Conservation (phyloP, 805 yeast species). For the Candida verbasci region DNA sequence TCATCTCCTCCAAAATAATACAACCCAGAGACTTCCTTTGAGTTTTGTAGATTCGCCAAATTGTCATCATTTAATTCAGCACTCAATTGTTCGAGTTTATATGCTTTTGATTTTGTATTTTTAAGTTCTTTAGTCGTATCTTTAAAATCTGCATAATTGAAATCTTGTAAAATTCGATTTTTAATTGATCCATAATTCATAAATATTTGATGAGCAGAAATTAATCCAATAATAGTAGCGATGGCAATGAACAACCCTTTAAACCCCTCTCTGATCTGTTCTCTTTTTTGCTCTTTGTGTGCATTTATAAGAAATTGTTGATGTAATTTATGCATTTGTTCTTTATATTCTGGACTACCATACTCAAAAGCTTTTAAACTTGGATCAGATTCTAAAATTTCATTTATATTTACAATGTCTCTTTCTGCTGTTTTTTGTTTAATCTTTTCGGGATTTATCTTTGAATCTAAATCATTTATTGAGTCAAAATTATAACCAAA, state of each 20-base stretch:
- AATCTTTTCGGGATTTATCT: constrained; percentile 11
- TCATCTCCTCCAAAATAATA: constrained; percentile 31
- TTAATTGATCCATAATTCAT: constrained; percentile 41
- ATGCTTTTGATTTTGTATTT: constrained; percentile 22
- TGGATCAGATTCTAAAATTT: constrained; percentile 28
- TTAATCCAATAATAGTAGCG: constrained; percentile 30
- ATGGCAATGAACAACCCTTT: constrained; percentile 44
- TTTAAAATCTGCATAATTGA: constrained; percentile 29
- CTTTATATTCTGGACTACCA: constrained; percentile 35
- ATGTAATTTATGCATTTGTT: constrained; percentile 23
- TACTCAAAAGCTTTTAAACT: constrained; percentile 21
- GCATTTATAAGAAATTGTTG: constrained; percentile 22
- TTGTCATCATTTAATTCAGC: constrained; percentile 19
- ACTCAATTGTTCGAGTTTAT: constrained; percentile 21
- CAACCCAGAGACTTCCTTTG: constrained; percentile 26
- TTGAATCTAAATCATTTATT: constrained; percentile 15
- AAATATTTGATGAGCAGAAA: constrained; percentile 38
- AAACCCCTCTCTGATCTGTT: constrained; percentile 40
- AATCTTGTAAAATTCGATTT: constrained; percentile 26
- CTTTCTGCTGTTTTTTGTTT: constrained; percentile 8
- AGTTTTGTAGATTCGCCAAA: constrained; percentile 16
- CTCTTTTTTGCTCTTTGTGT: constrained; percentile 22
- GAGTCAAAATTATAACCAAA: constrained; percentile 21
- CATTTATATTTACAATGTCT: constrained; percentile 17
- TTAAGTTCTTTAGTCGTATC: constrained; percentile 30